These are phyloP conservation scores for Pseudoneurospora amorphoporcata DNA, from an alignment of 495 filamentous ascomycete species.

Conservation along the genomic window DNA sequence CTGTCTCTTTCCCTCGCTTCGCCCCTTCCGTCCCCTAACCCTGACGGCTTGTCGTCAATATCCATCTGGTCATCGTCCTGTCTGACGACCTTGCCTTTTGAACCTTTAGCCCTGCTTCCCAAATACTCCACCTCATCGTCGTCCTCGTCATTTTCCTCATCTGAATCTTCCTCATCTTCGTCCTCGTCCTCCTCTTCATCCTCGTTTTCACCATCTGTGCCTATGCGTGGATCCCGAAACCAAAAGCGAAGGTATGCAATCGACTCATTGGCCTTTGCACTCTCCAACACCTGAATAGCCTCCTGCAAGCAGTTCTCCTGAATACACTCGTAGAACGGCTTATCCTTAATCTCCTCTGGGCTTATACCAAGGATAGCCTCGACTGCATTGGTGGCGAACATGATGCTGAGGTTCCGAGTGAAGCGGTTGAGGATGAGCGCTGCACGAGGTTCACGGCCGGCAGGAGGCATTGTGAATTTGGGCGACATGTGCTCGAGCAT, in stretches of 20 bases:
- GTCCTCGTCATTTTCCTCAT: constrained; percentile 11
- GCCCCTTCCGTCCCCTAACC: neutral
- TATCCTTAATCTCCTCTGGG: constrained; percentile 53
- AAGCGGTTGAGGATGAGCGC: constrained; percentile 84
- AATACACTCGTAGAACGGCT: constrained; percentile 75
- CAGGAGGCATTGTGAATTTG: constrained; percentile 62
- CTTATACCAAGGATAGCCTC: constrained; percentile 60
- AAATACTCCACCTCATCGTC: neutral
- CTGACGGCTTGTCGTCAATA: constrained; percentile 14
- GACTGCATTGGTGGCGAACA: constrained; percentile 77
- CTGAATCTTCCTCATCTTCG: constrained; percentile 20
- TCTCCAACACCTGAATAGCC: constrained; percentile 67
- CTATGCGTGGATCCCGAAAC: constrained; percentile 60
- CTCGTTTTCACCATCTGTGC: constrained; percentile 21
- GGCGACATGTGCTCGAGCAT: constrained; percentile 79
- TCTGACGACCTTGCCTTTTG: constrained; percentile 13
- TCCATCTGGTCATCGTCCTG: constrained; percentile 21
- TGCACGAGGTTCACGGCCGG: constrained; percentile 67
- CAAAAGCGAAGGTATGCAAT: constrained; percentile 90
- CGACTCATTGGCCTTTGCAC: constrained; percentile 85
- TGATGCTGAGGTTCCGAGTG: constrained; percentile 69
- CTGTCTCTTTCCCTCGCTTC: neutral
- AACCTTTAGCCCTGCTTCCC: constrained; percentile 8
- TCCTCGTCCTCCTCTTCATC: constrained; percentile 26
- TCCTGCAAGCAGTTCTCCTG: constrained; percentile 64